These are phyloP conservation scores for Rubia tinctorum DNA, from an alignment of 305 asterid species.

Conservation along the genomic window DNA sequence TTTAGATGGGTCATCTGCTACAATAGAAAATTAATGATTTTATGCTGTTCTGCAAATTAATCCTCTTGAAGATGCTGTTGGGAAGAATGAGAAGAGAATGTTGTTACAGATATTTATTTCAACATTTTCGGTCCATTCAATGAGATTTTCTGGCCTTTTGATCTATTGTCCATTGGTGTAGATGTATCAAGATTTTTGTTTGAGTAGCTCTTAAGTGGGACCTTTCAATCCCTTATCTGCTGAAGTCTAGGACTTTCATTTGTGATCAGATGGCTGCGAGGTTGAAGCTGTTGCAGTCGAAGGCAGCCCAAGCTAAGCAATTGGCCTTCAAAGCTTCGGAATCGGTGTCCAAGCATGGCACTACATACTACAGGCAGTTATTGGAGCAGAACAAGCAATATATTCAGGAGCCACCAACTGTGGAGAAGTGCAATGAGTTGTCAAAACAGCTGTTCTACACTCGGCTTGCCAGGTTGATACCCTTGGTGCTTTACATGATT, in stretches of 20 bases:
- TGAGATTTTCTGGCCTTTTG: neutral
- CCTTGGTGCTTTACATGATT: neutral
- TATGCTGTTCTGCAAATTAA: neutral
- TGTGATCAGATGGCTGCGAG: conserved; percentile 65
- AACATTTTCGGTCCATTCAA: neutral
- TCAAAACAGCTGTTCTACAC: conserved; percentile 80
- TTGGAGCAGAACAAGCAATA: conserved; percentile 79
- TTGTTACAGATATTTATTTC: neutral
- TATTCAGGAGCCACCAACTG: conserved; percentile 74
- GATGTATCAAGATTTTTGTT: neutral
- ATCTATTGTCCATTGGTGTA: neutral
- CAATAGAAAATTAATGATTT: neutral
- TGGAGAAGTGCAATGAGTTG: conserved; percentile 68
- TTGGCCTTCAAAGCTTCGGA: conserved; percentile 45
- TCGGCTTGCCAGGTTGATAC: conserved; percentile 83
- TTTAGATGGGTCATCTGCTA: neutral
- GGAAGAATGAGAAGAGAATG: neutral
- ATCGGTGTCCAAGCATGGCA: conserved; percentile 55
- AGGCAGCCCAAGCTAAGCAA: conserved; percentile 69
- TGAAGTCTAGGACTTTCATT: conserved; percentile 26
- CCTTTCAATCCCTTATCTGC: conserved; percentile 6
- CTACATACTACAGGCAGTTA: conserved; percentile 61
- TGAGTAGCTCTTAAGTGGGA: neutral
- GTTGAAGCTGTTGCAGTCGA: conserved; percentile 66
- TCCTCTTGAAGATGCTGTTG: neutral